Evolutionary conservation across 306 rosid species (phyloP), one percentile per base, ranked within the genome.

Genomic region (Morella rubra): DNA sequence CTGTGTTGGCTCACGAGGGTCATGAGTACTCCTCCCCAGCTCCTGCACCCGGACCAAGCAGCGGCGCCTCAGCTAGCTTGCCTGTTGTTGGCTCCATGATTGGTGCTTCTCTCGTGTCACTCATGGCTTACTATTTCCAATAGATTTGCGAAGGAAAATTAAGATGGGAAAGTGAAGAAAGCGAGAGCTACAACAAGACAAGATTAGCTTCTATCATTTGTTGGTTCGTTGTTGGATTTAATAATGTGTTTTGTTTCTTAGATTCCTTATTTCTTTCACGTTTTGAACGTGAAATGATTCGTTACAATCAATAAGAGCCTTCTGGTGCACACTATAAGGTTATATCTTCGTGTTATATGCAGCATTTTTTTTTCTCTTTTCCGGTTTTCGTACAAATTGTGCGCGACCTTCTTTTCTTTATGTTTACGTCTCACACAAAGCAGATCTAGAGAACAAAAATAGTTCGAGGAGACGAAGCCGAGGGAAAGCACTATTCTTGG

Each of bases 21-120:
- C 9, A 62, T 14, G 73, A 76, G 49, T n/a, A 18, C 22, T 60
- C 76, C 46, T 60, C 76, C 46, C 52, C 61, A 12, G 72, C 80
- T n/a, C 77, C 76, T 2, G 69, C 76, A 0, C 76, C 78, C 0
- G 81, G 42, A n/a, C 79, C 81, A 1, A 77, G 51, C 76, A 82
- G 79, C 15, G 79, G 32, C 1, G 73, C 76, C 41, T 27, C 79
- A 6, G 62, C 82, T 16, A 27, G 60, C 77, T 54, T 60, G 45
- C 76, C 82, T 40, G 61, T 42, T 44, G 27, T 78, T 24, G 85
- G 79, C 4, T 77, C 85, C 1, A 65, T 77, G n/a, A 54, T 78
- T 61, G 79, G 79, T 54, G 77, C 85, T 71, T 82, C 79, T 62
- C 37, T 82, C 52, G 68, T 73, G 41, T 73, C 82, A 27, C 69